Evolutionary conservation across 139 green algal genomes (phyloP).

Genomic region (Pseudopediastrum boryanum): DNA sequence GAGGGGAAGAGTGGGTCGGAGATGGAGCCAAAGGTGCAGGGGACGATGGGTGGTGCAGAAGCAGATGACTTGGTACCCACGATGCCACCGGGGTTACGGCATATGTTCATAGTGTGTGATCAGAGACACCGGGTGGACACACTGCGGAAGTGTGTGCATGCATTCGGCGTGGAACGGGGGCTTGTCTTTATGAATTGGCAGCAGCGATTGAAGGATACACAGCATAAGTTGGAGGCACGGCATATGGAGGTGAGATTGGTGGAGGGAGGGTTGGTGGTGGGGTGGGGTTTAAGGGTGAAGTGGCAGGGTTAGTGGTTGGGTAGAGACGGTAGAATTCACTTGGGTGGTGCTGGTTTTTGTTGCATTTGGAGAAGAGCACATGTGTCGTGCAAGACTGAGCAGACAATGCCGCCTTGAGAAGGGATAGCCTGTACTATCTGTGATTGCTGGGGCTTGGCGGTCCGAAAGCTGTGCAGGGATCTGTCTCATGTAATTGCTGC

Average conservation of each 20-base stretch:
- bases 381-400: no score
- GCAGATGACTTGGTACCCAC: constrained; percentile 47
- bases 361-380: no score
- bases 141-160: constrained; percentile 84
- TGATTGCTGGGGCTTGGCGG: no score
- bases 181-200: constrained; percentile 98
- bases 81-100: constrained; percentile 72
- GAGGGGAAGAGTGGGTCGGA: constrained; percentile 40
- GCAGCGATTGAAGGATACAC: constrained; percentile 82
- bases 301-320: no score
- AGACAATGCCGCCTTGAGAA: no score
- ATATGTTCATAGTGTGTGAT: constrained; percentile 60
- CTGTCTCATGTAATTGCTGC: no score
- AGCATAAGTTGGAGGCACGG: constrained; percentile 83
- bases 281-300: no score
- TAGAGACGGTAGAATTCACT: no score
- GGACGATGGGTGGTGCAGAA: constrained; percentile 55
- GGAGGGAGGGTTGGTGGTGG: no score
- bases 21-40: constrained; percentile 29
- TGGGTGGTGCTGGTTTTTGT: no score
- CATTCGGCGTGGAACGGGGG: constrained; percentile 64
- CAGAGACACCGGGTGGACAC: constrained; percentile 74
- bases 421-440: no score
- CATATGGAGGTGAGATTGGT: constrained; percentile 71
- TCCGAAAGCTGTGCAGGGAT: no score